These are phyloP conservation scores for Lactuca sativa DNA, from an alignment of 129 eudicot species.

Conservation along the genomic window DNA sequence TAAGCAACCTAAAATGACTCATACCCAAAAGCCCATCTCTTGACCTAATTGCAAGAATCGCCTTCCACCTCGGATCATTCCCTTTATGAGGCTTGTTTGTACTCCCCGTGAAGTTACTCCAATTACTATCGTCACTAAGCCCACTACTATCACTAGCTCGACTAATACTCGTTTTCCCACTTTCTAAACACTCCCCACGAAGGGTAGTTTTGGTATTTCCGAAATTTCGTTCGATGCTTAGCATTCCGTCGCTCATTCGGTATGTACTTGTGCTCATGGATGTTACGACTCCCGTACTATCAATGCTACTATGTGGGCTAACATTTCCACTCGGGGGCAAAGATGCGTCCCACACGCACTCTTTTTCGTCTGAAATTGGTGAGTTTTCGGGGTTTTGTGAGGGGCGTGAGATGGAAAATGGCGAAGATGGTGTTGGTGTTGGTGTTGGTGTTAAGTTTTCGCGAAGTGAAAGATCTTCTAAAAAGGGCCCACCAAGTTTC, in stretches of 20 bases:
- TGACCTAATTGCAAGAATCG: conserved; percentile 68
- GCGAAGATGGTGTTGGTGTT: conserved; percentile 32
- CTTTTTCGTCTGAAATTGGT: conserved; percentile 65
- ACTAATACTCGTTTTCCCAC: conserved; percentile 78
- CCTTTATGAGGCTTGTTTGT: conserved; percentile 94
- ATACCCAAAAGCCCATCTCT: conserved; percentile 87
- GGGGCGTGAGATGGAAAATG: conserved; percentile 53
- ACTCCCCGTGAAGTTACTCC: conserved; percentile 83
- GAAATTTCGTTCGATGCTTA: conserved; percentile 56
- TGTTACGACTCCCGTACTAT: conserved; percentile 60
- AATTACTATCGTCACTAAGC: conserved; percentile 85
- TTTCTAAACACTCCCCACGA: conserved; percentile 73
- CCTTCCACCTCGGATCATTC: conserved; percentile 95
- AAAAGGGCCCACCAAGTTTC: conserved; percentile 52
- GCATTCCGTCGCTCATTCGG: conserved; percentile 82
- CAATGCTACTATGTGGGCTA: conserved; percentile 78
- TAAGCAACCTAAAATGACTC: conserved; percentile 82
- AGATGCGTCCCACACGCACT: conserved; percentile 92
- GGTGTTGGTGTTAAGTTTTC: conserved; percentile 37
- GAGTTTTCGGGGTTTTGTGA: conserved; percentile 56
- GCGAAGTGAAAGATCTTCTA: conserved; percentile 70
- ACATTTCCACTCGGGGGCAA: conserved; percentile 92
- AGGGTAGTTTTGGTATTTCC: conserved; percentile 52
- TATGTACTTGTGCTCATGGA: conserved; percentile 75
- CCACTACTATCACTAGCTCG: conserved; percentile 96